phyloP scores from a whole-genome alignment of 202 grass and related monocot species.

The Saccharum hybrid region DNA sequence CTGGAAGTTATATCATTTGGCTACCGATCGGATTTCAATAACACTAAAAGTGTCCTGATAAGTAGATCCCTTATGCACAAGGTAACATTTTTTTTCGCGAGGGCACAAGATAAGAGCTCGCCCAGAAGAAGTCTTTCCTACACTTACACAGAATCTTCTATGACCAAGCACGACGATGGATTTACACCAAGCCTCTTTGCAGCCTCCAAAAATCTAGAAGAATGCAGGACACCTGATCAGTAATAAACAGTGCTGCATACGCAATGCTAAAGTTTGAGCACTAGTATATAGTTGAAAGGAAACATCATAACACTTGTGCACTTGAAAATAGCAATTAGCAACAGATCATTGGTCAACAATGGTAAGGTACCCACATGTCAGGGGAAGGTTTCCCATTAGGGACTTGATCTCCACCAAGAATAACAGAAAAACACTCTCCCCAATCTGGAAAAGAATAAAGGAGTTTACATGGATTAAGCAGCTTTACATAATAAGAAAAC shows the following conservation, averaged over 20 bases:
- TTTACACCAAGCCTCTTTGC: conserved; percentile 74
- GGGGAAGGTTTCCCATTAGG: conserved; percentile 84
- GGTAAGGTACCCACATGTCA: conserved; percentile 62
- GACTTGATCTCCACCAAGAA: conserved; percentile 87
- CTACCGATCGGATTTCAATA: not conserved
- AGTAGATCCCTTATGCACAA: not conserved
- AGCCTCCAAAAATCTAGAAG: conserved; percentile 78
- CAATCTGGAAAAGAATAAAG: conserved; percentile 56
- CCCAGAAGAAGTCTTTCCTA: conserved; percentile 7
- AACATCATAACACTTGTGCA: not conserved
- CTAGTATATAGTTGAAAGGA: conserved; percentile 2
- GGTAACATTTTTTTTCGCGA: not conserved
- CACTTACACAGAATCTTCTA: conserved; percentile 88
- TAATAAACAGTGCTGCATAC: not conserved
- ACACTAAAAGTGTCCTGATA: not conserved
- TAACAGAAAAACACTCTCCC: conserved; percentile 77
- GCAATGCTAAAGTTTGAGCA: not conserved
- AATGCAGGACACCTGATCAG: conserved; percentile 20
- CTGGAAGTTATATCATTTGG: not conserved
- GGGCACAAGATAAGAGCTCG: not conserved
- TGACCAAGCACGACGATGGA: conserved; percentile 72
- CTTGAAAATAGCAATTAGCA: not conserved
- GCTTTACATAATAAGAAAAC: not conserved
- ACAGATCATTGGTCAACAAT: not conserved
- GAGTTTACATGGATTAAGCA: not conserved